These are phyloP conservation scores for Globisporangium yorkense DNA, from an alignment of 352 stramenopile genomes.

Conservation along the genomic window DNA sequence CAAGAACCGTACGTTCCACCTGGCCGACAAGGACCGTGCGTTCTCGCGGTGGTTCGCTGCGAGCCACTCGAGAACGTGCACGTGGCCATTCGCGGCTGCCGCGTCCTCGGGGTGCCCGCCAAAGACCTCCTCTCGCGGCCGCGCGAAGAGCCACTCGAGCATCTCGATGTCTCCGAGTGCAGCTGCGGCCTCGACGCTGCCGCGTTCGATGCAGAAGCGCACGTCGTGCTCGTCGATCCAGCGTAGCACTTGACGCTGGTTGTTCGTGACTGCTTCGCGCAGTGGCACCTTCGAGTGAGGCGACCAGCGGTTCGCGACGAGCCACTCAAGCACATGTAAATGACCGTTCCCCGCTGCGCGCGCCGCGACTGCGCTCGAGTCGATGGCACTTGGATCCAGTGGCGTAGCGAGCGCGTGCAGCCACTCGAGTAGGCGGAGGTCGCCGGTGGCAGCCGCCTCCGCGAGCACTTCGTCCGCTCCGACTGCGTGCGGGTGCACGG, in stretches of 20 bases:
- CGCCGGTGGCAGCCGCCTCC: not conserved
- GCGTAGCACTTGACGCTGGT: not conserved
- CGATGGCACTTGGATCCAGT: not conserved
- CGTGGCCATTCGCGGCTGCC: not conserved
- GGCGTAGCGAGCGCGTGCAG: not conserved
- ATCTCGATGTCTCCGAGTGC: not conserved
- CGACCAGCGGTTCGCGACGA: not conserved
- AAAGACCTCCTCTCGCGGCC: not conserved
- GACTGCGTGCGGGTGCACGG: not conserved
- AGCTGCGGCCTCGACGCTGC: not conserved
- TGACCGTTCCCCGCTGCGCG: not conserved
- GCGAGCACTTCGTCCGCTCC: not conserved
- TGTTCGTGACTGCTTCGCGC: not conserved
- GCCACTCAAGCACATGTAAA: not conserved
- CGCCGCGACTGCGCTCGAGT: not conserved
- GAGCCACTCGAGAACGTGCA: conserved; percentile 1
- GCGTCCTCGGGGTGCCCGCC: not conserved
- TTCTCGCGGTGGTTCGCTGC: not conserved
- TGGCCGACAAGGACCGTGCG: not conserved
- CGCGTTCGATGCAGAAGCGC: not conserved
- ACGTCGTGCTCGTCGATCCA: not conserved
- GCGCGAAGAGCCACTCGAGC: conserved; percentile 1
- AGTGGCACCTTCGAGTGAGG: not conserved
- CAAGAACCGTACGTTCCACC: too few species aligned
- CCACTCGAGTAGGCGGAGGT: not conserved